Conservation (phyloP, 2,329 filamentous ascomycete species). For the Polychaeton citri region DNA sequence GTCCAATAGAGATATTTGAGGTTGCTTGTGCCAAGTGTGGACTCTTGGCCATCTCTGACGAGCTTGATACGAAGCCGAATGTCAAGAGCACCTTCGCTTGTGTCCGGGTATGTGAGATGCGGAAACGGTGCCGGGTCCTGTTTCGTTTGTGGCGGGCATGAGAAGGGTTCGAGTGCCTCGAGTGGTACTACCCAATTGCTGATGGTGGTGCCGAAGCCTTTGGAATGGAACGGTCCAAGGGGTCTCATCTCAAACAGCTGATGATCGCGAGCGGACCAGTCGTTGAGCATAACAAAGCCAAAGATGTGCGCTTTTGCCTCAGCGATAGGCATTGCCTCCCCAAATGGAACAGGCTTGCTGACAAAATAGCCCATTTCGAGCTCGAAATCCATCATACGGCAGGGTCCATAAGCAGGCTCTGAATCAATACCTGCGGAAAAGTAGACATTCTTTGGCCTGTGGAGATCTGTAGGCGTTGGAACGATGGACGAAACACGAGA, state of each 20-base stretch:
- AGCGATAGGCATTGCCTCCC: slow-evolving; percentile 25
- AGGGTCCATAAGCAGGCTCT: slow-evolving; percentile 28
- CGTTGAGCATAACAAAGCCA: slow-evolving; percentile 49
- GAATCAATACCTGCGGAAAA: slow-evolving; percentile 14
- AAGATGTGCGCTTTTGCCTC: slow-evolving; percentile 44
- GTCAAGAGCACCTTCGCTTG: slow-evolving; percentile 14
- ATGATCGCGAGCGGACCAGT: slow-evolving; percentile 42
- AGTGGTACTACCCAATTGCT: slow-evolving; percentile 50
- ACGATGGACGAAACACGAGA: slow-evolving; percentile 20
- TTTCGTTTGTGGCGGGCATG: slow-evolving; percentile 12
- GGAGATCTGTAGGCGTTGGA: slow-evolving; percentile 19
- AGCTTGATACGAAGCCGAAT: slow-evolving; percentile 19
- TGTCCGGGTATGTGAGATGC: slow-evolving; percentile 14
- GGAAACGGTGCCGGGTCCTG: slow-evolving; percentile 16
- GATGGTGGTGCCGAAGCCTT: slow-evolving; percentile 46
- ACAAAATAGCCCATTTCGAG: slow-evolving; percentile 36
- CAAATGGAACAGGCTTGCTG: slow-evolving; percentile 26
- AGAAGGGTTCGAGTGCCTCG: slow-evolving; percentile 38
- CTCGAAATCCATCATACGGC: slow-evolving; percentile 34
- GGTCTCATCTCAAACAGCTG: slow-evolving; percentile 50
- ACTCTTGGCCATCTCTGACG: slow-evolving; percentile 11
- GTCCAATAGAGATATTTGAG: slow-evolving; percentile 32
- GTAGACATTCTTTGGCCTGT: slow-evolving; percentile 35
- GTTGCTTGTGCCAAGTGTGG: slow-evolving; percentile 14
- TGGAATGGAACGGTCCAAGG: slow-evolving; percentile 47